Evolutionary conservation across 2,329 filamentous ascomycete species (phyloP), one percentile per base, ranked within the genome.

Genomic region (Coniosporium tulheliwenetii): DNA sequence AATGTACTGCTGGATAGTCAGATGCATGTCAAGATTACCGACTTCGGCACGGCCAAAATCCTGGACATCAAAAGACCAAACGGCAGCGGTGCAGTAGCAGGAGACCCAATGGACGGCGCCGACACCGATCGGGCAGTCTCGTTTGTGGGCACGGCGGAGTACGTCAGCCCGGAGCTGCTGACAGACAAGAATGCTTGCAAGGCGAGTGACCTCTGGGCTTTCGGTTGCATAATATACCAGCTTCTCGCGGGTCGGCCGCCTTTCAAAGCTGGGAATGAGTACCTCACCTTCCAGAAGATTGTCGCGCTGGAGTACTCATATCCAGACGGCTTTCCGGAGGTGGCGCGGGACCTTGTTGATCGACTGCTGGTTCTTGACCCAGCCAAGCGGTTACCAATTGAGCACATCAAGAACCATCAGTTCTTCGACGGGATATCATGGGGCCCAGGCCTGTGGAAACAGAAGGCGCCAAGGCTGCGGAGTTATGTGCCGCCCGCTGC

Each of bases 11-110:
- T 98, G 32, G 91, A 98, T 58, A 82, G 87, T 48, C 81, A 93
- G 54, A 93, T 95, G 83, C 85, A 96, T 53, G 80, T 96, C 62
- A 98, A 98, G 59, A 95, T 98, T 48, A 98, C 91, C 7, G 91
- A 98, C 61, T 98, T 98, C 56, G 91, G 91, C 35, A 98, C 91
- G 0, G 91, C 91, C n/a, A 96, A 95, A 59, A 76, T 98, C 46
- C 67, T 98, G 37, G 70, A 65, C 48, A 58, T 33, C 55, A 57
- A 39, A 59, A 50, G 48, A 52, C 64, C 63, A 58, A 59, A 62
- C 41, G 58, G 58, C 36, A 44, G 48, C 14, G 60, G 63, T 2
- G 61, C 44, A 5, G 50, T 54, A 8, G 44, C 59, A 33, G 64
- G 71, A 7, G 65, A 73, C 48, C 66, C 70, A 14, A 51, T 68